phyloP scores from a whole-genome alignment of 164 flowering plant genomes.

The Magnolia kwangsiensis region DNA sequence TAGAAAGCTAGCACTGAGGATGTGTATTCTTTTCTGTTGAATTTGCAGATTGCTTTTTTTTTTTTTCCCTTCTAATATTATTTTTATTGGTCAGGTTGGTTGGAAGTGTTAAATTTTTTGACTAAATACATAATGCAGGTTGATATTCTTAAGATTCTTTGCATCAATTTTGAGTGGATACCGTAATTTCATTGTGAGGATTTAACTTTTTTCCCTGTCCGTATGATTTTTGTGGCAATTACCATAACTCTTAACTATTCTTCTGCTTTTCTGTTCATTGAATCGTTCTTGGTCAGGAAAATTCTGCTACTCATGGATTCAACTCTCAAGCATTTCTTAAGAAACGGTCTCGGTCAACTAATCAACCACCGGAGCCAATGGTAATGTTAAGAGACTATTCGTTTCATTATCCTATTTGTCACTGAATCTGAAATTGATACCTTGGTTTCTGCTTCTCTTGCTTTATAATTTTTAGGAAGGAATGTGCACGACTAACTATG shows the following conservation, averaged over 20 bases:
- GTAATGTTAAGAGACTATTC: slow-evolving; percentile 28
- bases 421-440: not conserved
- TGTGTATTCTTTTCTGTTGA: not conserved
- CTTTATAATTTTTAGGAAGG: not conserved
- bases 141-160: slow-evolving; percentile 84
- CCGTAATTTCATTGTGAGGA: slow-evolving; percentile 87
- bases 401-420: not conserved
- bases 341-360: slow-evolving; percentile 86
- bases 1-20: not conserved
- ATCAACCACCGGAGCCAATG: slow-evolving; percentile 89
- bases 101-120: not conserved
- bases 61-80: too few relatives aligned
- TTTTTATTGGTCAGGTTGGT: not conserved
- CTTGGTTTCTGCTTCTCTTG: not conserved
- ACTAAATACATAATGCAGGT: slow-evolving; percentile 47
- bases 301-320: slow-evolving; percentile 63
- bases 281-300: slow-evolving; percentile 54
- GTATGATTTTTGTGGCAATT: not conserved
- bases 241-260: not conserved
- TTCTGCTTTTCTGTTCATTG: not conserved
- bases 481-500: not conserved
- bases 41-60: too few relatives aligned
- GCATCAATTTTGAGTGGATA: slow-evolving; percentile 95
- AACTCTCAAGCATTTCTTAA: slow-evolving; percentile 89
- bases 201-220: not conserved